Evolutionary conservation across 805 yeast genomes (phyloP).

Genomic region (Candida easanensis): DNA sequence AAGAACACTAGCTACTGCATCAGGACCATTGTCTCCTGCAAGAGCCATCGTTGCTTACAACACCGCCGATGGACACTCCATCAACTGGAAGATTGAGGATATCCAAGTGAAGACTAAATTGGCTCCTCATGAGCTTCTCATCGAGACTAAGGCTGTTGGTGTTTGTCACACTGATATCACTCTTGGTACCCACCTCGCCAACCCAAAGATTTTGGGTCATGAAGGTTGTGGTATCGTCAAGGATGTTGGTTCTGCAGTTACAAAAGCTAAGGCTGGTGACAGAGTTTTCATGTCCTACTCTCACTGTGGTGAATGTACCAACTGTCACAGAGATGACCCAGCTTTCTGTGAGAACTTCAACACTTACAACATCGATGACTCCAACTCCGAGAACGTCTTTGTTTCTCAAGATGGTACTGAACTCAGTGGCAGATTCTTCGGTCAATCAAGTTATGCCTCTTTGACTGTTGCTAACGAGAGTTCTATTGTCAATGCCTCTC

Average conservation of each 20-base stretch:
- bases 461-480: constrained; percentile 1
- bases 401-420: background rate
- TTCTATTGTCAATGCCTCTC: constrained; percentile 5
- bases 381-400: background rate
- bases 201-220: constrained; percentile 11
- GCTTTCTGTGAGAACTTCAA: background rate
- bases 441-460: constrained; percentile 8
- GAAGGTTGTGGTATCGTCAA: constrained; percentile 11
- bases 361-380: background rate
- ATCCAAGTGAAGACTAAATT: constrained; percentile 3
- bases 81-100: constrained; percentile 7
- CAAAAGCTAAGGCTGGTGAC: constrained; percentile 6
- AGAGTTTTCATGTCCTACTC: constrained; percentile 4
- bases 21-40: constrained; percentile 1
- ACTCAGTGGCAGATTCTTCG: constrained; percentile 9
- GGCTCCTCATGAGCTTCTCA: constrained; percentile 6
- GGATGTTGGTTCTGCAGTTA: constrained; percentile 7
- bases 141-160: constrained; percentile 8
- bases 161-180: constrained; percentile 12
- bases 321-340: background rate
- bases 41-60: constrained; percentile 11
- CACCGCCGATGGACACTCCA: background rate
- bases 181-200: background rate
- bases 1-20: background rate
- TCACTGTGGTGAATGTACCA: constrained; percentile 3